Evolutionary conservation across 768 basidiomycete genomes (phyloP).

Genomic region (Daedaleopsis nitida): DNA sequence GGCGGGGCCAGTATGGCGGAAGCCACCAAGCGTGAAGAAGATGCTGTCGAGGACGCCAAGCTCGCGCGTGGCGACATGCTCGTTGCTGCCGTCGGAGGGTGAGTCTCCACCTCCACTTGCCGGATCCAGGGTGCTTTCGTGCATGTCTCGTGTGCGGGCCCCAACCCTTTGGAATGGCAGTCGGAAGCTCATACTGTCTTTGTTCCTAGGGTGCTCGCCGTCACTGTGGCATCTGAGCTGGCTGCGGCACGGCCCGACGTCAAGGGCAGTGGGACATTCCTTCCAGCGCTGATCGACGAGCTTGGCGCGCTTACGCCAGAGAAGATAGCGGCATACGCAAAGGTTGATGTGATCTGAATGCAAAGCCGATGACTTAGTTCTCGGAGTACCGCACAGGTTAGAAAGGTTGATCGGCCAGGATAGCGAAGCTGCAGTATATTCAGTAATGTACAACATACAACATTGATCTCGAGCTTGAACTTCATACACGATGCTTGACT

Average conservation of each 20-base stretch:
- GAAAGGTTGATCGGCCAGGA: neutral
- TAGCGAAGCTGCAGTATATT: neutral
- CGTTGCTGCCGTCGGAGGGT: slow-evolving; percentile 77
- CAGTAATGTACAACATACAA: neutral
- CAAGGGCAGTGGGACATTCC: slow-evolving; percentile 63
- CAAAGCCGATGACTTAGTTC: too few species aligned
- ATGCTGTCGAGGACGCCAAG: slow-evolving; percentile 35
- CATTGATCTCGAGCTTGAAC: neutral
- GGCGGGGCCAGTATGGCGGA: slow-evolving; percentile 58
- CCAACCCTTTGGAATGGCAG: neutral
- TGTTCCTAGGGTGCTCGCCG: slow-evolving; percentile 47
- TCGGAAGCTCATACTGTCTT: neutral
- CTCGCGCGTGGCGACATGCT: slow-evolving; percentile 81
- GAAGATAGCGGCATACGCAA: slow-evolving; percentile 31
- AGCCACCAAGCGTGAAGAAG: slow-evolving; percentile 25
- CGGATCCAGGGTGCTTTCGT: neutral
- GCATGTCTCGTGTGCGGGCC: neutral
- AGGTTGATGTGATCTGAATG: slow-evolving; percentile 24
- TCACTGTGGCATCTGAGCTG: slow-evolving; percentile 62
- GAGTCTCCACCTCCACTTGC: slow-evolving; percentile 26
- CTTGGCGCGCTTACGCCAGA: slow-evolving; percentile 47
- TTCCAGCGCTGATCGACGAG: slow-evolving; percentile 67
- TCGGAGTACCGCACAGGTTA: neutral
- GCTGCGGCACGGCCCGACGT: slow-evolving; percentile 56
- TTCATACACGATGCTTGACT: neutral